A percentile compares a stretch with the other conserved stretches of the same genome.
Conservation (phyloP, 345 rosid species). For the Murraya paniculata region DNA sequence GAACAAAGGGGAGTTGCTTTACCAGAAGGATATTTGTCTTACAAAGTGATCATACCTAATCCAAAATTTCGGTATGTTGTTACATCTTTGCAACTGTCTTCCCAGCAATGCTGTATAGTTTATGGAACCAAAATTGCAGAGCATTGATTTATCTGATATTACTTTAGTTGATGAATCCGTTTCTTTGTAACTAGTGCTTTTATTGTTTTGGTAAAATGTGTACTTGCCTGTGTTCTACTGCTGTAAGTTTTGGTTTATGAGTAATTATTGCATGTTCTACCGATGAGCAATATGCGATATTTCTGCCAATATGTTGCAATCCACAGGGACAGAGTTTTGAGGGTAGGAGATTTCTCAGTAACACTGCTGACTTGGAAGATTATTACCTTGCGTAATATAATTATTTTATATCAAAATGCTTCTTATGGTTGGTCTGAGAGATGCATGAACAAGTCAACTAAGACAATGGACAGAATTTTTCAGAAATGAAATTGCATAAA, state of each 20-base stretch:
- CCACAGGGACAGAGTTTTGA: neutral
- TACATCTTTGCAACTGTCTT: neutral
- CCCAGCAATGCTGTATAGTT: neutral
- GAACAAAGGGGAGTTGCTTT: conserved; percentile 83
- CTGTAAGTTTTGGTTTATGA: neutral
- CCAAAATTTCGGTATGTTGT: conserved; percentile 71
- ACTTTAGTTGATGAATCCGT: neutral
- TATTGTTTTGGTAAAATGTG: neutral
- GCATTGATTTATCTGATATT: neutral
- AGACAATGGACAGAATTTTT: neutral
- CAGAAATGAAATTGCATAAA: neutral
- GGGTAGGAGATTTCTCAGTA: neutral
- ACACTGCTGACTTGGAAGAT: neutral
- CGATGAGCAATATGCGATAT: neutral
- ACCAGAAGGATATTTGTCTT: conserved; percentile 72
- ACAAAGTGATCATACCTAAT: conserved; percentile 84
- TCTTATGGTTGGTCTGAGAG: neutral
- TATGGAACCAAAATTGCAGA: neutral
- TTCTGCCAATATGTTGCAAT: neutral
- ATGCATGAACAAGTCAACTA: neutral
- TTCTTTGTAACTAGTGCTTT: neutral
- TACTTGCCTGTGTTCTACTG: neutral
- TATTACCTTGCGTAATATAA: neutral
- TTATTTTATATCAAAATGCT: neutral
- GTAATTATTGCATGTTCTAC: neutral